phyloP scores from a whole-genome alignment of 805 yeast species.

The Suhomyces tanzawaensis region DNA sequence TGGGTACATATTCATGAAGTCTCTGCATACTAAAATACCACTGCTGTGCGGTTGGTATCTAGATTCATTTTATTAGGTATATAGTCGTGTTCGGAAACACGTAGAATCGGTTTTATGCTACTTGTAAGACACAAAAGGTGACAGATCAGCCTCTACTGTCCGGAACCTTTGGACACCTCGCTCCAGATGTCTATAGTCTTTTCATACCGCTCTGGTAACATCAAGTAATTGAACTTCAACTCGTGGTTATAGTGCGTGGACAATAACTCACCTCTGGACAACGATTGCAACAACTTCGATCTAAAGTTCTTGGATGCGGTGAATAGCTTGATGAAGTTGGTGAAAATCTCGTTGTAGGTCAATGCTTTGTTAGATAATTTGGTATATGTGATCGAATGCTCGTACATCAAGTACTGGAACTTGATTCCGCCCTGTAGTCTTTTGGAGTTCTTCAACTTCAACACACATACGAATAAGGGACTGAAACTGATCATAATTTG shows the following conservation, averaged over 20 bases:
- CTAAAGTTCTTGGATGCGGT: constrained; percentile 28
- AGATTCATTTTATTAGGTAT: too few species aligned
- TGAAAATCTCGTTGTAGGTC: constrained; percentile 33
- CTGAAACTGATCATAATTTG: constrained; percentile 73
- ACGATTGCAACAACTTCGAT: constrained; percentile 18
- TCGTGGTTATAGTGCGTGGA: constrained; percentile 22
- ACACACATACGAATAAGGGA: constrained; percentile 79
- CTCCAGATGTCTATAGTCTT: constrained; percentile 28
- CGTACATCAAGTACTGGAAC: constrained; percentile 22
- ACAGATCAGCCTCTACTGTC: too few species aligned
- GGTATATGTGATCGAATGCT: constrained; percentile 22
- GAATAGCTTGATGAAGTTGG: constrained; percentile 29
- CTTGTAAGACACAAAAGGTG: too few species aligned
- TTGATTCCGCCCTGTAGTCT: constrained; percentile 54
- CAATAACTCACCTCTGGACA: constrained; percentile 28
- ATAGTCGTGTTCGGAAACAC: too few species aligned
- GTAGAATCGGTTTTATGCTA: too few species aligned
- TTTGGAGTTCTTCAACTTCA: constrained; percentile 76
- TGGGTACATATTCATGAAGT: too few species aligned
- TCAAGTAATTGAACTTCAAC: constrained; percentile 31
- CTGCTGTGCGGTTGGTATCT: too few species aligned
- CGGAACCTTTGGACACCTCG: background rate
- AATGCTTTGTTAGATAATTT: constrained; percentile 37
- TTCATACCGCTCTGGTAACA: constrained; percentile 33
- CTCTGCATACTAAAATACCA: too few species aligned